Percentiles rank a stretch among this genome's conserved stretches.
These are phyloP conservation scores for Candida frijolesensis DNA, from an alignment of 1,139 yeast species.

Conservation along the genomic window DNA sequence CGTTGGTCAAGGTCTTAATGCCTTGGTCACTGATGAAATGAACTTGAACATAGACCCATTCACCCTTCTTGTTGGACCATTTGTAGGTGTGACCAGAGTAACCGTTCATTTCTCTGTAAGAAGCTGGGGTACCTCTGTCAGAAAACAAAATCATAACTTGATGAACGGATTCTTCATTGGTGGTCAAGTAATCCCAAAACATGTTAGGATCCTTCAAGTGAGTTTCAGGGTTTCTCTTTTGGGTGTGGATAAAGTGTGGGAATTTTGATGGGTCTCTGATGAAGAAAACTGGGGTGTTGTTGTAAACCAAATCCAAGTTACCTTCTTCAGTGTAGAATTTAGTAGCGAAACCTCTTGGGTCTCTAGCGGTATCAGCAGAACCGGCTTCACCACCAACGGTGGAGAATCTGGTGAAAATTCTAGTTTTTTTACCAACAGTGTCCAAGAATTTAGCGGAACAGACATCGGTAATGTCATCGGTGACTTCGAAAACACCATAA, in stretches of 20 bases:
- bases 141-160: constrained; percentile 64
- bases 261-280: constrained; percentile 85
- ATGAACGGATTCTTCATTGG: constrained; percentile 65
- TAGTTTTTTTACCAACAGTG: constrained; percentile 75
- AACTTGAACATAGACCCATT: constrained; percentile 67
- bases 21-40: constrained; percentile 66
- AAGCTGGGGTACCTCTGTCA: constrained; percentile 70
- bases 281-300: constrained; percentile 88
- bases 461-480: constrained; percentile 79
- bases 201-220: constrained; percentile 75
- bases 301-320: constrained; percentile 83
- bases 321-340: constrained; percentile 89
- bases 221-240: constrained; percentile 79
- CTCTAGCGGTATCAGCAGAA: constrained; percentile 84
- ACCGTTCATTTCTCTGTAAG: constrained; percentile 68
- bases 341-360: constrained; percentile 85
- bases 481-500: constrained; percentile 75
- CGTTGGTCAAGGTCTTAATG: constrained; percentile 52
- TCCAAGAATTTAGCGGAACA: constrained; percentile 71
- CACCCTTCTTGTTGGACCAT: constrained; percentile 67
- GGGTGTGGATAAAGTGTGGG: constrained; percentile 87
- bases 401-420: constrained; percentile 74
- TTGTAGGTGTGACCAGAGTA: constrained; percentile 75
- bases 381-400: constrained; percentile 91
- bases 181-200: constrained; percentile 70